A percentile compares a stretch with the other conserved stretches of the same genome.
Evolutionary conservation across 306 rosid genomes (phyloP).

Genomic region (Phaseolus lunatus): DNA sequence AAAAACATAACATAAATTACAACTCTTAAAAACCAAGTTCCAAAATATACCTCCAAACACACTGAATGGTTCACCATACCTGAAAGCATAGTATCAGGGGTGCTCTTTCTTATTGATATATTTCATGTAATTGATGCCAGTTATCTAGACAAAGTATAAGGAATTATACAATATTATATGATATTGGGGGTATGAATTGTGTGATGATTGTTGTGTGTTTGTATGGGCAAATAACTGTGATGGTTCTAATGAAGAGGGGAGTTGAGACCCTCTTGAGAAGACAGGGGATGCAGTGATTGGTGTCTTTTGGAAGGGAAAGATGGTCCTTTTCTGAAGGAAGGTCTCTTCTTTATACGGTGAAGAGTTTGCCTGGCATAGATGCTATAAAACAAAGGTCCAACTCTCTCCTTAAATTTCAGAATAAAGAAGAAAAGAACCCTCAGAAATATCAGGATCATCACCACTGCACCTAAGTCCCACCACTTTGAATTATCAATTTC

Average conservation of each 20-base stretch:
- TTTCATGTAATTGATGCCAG: too few species aligned
- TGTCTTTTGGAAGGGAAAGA: constrained; percentile 81
- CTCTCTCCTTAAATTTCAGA: constrained; percentile 76
- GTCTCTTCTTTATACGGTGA: constrained; percentile 66
- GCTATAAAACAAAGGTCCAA: constrained; percentile 57
- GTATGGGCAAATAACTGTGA: not conserved
- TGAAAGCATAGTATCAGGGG: not conserved
- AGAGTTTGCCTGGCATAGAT: constrained; percentile 61
- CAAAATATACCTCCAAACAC: too few species aligned
- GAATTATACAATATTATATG: too few species aligned
- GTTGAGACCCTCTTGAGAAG: constrained; percentile 75
- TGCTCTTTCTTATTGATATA: too few species aligned
- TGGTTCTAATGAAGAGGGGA: constrained; percentile 71
- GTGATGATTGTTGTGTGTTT: too few species aligned
- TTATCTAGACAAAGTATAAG: too few species aligned
- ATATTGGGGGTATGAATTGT: not conserved
- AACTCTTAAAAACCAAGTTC: too few species aligned
- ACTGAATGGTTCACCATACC: too few species aligned
- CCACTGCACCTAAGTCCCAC: constrained; percentile 86
- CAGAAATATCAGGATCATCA: constrained; percentile 53
- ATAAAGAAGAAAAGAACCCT: constrained; percentile 71
- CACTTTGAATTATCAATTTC: constrained; percentile 72
- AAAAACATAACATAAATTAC: too few species aligned
- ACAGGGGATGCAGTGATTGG: constrained; percentile 65
- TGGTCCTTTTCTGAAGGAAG: constrained; percentile 75